Percentiles rank a stretch among this genome's conserved stretches.
phyloP scores from a whole-genome alignment of 129 eudicot genomes.

The Pulicaria dysenterica region DNA sequence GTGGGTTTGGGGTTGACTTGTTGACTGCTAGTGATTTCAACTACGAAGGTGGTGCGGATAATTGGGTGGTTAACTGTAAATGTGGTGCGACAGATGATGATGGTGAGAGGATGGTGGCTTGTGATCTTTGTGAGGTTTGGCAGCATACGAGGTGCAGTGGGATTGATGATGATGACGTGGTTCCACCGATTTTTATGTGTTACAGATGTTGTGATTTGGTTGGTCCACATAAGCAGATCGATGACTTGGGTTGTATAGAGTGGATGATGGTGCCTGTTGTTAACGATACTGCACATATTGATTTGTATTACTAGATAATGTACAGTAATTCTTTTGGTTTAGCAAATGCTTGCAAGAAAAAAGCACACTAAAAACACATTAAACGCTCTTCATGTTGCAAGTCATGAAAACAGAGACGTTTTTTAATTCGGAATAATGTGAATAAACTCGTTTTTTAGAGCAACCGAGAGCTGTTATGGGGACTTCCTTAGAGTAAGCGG shows the following conservation, averaged over 20 bases:
- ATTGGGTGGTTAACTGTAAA: conserved; percentile 76
- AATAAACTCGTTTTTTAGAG: too few species aligned
- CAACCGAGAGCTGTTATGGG: too few species aligned
- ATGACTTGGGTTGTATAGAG: conserved; percentile 13
- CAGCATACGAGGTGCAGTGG: conserved; percentile 88
- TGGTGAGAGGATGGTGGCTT: conserved; percentile 93
- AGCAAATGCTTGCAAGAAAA: too few species aligned
- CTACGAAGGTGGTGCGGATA: conserved; percentile 75
- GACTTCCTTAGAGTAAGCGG: too few species aligned
- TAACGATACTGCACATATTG: neutral
- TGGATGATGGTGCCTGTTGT: conserved; percentile 41
- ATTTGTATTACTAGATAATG: conserved; percentile 9
- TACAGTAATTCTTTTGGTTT: neutral
- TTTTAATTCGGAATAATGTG: too few species aligned
- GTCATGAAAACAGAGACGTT: too few species aligned
- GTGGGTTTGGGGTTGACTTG: conserved; percentile 60
- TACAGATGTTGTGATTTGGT: conserved; percentile 62
- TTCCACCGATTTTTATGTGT: conserved; percentile 76
- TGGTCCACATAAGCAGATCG: conserved; percentile 37
- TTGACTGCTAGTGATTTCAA: conserved; percentile 36
- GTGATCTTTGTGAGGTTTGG: conserved; percentile 93
- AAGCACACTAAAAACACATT: too few species aligned
- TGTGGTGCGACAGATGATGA: conserved; percentile 93
- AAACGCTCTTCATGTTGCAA: too few species aligned
- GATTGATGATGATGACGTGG: conserved; percentile 60